Evolutionary conservation across 2,329 filamentous ascomycete species (phyloP).

Genomic region (Aspergillus oerlinghausenensis): DNA sequence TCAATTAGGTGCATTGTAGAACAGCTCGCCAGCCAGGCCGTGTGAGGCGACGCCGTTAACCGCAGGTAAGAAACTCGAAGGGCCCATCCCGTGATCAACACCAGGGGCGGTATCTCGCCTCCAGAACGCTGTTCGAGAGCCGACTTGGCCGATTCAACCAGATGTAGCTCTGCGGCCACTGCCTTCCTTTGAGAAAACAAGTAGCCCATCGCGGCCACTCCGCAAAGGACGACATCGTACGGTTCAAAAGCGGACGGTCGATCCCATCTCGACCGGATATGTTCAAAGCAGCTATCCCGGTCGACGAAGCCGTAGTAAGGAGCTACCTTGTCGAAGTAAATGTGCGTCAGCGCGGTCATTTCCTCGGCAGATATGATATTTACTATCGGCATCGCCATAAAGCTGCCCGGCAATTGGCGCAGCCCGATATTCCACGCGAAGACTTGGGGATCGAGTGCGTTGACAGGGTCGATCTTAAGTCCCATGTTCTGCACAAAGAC

Average conservation of each 20-base stretch:
- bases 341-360: conserved; percentile 41
- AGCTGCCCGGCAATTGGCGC: background rate
- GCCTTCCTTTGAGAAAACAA: conserved; percentile 46
- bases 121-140: conserved; percentile 39
- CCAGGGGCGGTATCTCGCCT: conserved; percentile 16
- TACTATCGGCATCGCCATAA: conserved; percentile 30
- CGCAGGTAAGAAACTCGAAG: conserved; percentile 51
- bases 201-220: conserved; percentile 50
- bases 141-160: conserved; percentile 43
- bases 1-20: conserved; percentile 56
- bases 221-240: conserved; percentile 47
- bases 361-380: conserved; percentile 44
- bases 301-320: conserved; percentile 49
- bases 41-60: conserved; percentile 49
- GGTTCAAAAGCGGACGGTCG: conserved; percentile 1
- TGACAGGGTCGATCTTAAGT: conserved; percentile 48
- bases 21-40: conserved; percentile 51
- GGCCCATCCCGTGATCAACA: conserved; percentile 41
- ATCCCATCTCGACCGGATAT: conserved; percentile 24
- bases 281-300: conserved; percentile 12
- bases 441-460: conserved; percentile 49
- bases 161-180: conserved; percentile 38
- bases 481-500: conserved; percentile 52
- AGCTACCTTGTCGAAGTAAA: conserved; percentile 51
- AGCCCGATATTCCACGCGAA: conserved; percentile 52